Evolutionary conservation across 495 filamentous ascomycete genomes (phyloP).

Genomic region (Umbilicaria muhlenbergii): DNA sequence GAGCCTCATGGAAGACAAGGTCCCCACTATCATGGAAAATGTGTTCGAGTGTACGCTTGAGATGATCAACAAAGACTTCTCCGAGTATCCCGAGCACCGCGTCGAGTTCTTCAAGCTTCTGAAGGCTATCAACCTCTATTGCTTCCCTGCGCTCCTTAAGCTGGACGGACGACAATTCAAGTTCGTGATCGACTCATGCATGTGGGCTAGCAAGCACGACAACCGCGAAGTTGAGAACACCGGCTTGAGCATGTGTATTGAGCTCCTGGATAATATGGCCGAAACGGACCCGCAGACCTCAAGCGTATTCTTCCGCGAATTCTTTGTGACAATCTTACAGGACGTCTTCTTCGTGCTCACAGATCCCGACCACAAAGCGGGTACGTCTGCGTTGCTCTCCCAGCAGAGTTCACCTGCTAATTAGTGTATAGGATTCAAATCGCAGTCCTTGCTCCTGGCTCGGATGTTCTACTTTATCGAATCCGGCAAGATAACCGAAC

Average conservation of each 20-base stretch:
- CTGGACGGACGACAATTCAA: conserved; percentile 94
- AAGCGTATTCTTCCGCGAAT: conserved; percentile 92
- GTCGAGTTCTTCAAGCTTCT: conserved; percentile 97
- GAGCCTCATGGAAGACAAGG: conserved; percentile 94
- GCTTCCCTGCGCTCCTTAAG: conserved; percentile 86
- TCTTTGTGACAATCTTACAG: conserved; percentile 87
- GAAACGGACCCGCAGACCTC: conserved; percentile 77
- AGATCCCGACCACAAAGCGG: conserved; percentile 95
- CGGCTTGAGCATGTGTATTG: conserved; percentile 97
- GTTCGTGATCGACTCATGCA: conserved; percentile 96
- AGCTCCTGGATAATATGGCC: conserved; percentile 93
- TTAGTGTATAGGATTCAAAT: conserved; percentile 62
- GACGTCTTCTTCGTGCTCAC: conserved; percentile 98
- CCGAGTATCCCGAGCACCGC: conserved; percentile 93
- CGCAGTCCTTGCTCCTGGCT: conserved; percentile 80
- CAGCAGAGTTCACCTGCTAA: not conserved
- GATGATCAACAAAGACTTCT: conserved; percentile 99
- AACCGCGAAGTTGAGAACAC: conserved; percentile 96
- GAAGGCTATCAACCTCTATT: conserved; percentile 87
- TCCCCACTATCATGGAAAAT: conserved; percentile 93
- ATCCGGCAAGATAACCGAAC: conserved; percentile 73
- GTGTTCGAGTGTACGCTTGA: conserved; percentile 97
- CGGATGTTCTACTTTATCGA: conserved; percentile 91
- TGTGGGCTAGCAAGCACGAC: conserved; percentile 99
- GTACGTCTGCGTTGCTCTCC: conserved; percentile 19